phyloP scores from a whole-genome alignment of 139 green algal species.

The Chlorella sp. region DNA sequence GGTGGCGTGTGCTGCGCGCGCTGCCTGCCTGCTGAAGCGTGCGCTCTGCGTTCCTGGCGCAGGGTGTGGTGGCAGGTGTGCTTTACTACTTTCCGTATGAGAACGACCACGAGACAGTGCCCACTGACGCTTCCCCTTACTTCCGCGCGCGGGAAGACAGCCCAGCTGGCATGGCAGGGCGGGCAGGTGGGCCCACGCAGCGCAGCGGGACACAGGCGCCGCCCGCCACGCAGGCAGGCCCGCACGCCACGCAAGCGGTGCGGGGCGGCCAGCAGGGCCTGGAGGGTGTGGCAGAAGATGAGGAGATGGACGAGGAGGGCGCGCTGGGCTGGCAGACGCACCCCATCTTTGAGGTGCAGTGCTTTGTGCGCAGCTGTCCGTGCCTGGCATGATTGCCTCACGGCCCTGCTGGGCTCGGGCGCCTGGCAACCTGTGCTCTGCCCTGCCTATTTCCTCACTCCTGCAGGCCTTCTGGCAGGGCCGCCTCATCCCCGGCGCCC shows the following conservation, averaged over 20 bases:
- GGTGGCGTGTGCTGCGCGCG: not conserved
- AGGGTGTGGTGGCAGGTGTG: slow-evolving; percentile 67
- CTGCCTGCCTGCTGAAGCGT: not conserved
- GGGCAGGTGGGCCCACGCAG: slow-evolving; percentile 4
- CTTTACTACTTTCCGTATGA: slow-evolving; percentile 81
- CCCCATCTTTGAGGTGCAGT: slow-evolving; percentile 33
- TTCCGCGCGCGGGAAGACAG: not conserved
- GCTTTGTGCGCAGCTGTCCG: not conserved
- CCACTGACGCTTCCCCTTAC: not conserved
- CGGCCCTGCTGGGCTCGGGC: no score
- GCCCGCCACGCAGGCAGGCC: slow-evolving; percentile 9
- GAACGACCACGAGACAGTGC: slow-evolving; percentile 67
- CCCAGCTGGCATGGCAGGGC: no score
- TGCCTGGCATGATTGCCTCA: slow-evolving; percentile 6
- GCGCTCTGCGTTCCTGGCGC: not conserved
- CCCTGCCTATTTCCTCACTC: no score
- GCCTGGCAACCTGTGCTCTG: no score
- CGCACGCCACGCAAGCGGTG: slow-evolving; percentile 1
- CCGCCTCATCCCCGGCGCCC: slow-evolving; percentile 74
- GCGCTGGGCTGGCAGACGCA: slow-evolving; percentile 2
- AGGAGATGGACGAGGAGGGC: slow-evolving; percentile 7
- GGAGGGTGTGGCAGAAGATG: slow-evolving; percentile 11
- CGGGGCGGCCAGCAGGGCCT: not conserved
- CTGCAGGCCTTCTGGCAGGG: slow-evolving; percentile 83
- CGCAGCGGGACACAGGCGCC: not conserved